Conservation (phyloP, 441 rosid genomes). For the Syzygium syzygioides region DNA sequence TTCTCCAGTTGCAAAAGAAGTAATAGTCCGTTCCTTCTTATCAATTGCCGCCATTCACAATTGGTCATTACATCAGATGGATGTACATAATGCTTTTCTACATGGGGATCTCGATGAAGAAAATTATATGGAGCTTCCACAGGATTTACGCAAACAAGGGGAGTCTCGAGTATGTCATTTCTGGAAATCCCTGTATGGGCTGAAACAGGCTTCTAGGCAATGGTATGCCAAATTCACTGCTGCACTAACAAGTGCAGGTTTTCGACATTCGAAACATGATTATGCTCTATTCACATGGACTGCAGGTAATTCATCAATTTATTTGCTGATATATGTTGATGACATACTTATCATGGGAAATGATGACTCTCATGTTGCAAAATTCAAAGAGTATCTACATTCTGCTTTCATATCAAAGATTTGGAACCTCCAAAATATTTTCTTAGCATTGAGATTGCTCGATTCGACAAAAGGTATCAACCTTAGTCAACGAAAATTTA, state of each 20-base stretch:
- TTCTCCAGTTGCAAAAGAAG: background rate
- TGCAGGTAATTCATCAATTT: background rate
- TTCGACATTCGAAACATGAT: background rate
- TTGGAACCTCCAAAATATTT: background rate
- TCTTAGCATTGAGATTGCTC: background rate
- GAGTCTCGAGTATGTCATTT: rapidly evolving
- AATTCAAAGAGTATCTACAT: background rate
- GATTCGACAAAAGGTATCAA: background rate
- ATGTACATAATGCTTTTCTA: background rate
- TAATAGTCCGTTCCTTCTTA: background rate
- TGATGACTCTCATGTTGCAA: background rate
- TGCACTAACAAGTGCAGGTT: background rate
- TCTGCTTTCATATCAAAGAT: background rate
- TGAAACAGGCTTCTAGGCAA: background rate
- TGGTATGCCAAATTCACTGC: background rate
- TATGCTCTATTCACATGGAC: background rate
- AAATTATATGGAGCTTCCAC: background rate
- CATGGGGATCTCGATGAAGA: background rate
- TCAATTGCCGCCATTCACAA: background rate
- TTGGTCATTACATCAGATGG: background rate
- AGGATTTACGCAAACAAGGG: background rate
- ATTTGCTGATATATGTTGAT: background rate
- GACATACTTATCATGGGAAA: background rate
- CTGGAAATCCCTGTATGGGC: background rate
- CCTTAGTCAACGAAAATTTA: background rate